A percentile compares a stretch with the other conserved stretches of the same genome.
These are phyloP conservation scores for Alternaria sp. DNA, from an alignment of 2,329 filamentous ascomycete genomes.

Conservation along the genomic window DNA sequence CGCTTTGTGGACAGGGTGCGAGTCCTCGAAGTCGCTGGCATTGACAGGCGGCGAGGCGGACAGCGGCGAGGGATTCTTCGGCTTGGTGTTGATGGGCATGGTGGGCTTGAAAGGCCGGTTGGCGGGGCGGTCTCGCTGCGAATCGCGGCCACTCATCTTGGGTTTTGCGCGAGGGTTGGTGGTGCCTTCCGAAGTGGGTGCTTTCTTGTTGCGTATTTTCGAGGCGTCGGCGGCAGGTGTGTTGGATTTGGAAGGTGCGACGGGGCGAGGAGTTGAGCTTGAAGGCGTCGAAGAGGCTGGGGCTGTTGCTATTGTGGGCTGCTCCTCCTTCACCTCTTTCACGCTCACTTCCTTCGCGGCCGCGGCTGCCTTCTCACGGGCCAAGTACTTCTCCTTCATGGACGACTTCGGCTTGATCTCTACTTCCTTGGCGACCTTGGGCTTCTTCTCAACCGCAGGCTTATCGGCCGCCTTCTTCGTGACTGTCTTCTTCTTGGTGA, in stretches of 20 bases:
- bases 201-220: constrained; percentile 41
- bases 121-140: constrained; percentile 23
- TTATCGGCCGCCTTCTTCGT: constrained; percentile 54
- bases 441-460: constrained; percentile 41
- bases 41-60: constrained; percentile 67
- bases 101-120: constrained; percentile 36
- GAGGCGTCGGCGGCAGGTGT: constrained; percentile 28
- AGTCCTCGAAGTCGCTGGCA: constrained; percentile 62
- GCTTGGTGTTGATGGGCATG: constrained; percentile 56
- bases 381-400: constrained; percentile 33
- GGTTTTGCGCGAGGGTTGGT: constrained; percentile 39
- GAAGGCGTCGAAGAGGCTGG: constrained; percentile 19
- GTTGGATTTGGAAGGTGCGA: constrained; percentile 26
- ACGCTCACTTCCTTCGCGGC: constrained; percentile 31
- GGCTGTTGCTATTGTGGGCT: constrained; percentile 25
- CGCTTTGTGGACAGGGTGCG: constrained; percentile 48
- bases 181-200: constrained; percentile 24
- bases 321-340: constrained; percentile 33
- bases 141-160: constrained; percentile 35
- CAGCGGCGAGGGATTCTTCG: constrained; percentile 67
- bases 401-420: constrained; percentile 31
- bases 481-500: constrained; percentile 51
- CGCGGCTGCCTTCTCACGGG: constrained; percentile 24
- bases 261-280: constrained; percentile 22
- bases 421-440: constrained; percentile 15